Base-by-base conservation (phyloP, 2,329 filamentous ascomycete species). In the Calycina herbarum region DNA sequence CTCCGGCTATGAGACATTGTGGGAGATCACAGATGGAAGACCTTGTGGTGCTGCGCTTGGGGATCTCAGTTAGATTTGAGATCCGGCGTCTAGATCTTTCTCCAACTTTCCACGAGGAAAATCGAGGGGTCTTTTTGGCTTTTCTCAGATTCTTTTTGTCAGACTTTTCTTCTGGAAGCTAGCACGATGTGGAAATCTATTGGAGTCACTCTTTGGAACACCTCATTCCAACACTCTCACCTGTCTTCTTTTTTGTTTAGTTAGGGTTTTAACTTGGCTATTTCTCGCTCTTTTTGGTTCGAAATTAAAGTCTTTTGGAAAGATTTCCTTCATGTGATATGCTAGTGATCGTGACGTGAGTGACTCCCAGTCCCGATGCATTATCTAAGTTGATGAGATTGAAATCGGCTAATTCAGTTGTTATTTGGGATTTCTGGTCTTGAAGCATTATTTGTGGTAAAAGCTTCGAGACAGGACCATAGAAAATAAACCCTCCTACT, bases 1-100 rank as follows among this genome's bases (percentile, higher is more conserved):
- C 58, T 59, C 59, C 4, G 42, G 65, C 42, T 68, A 68, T 40
- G 62, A 66, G 64, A 60, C 66, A 1, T 51, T 68, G 59, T 68
- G 59, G 24, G 64, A 64, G 15, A 31, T 68, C n/a, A 66, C 67
- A 1, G 62, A 68, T 29, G 65, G 63, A 11, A 65, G 67, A 27
- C 45, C 61, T 31, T 62, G 57, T 31, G 67, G 67, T 56, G 64
- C 67, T 65, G 20, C 40, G 6, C 67, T 57, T 38, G 67, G 67
- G 20, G 64, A 66, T 58, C 59, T 66, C n/a, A 11, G 2, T 51
- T 51, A 51, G 4, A 51, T 24, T 24, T 13, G 45, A 4, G 45
- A 11, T 11, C 27, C 0, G 4, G 8, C 3, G 5, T 51, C 17
- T 8, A 5, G 17, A n/a, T 20, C 42, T 27, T 24, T 24, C 20